Conservation (phyloP, 257 asterid species). For the Verbascum thapsus region DNA sequence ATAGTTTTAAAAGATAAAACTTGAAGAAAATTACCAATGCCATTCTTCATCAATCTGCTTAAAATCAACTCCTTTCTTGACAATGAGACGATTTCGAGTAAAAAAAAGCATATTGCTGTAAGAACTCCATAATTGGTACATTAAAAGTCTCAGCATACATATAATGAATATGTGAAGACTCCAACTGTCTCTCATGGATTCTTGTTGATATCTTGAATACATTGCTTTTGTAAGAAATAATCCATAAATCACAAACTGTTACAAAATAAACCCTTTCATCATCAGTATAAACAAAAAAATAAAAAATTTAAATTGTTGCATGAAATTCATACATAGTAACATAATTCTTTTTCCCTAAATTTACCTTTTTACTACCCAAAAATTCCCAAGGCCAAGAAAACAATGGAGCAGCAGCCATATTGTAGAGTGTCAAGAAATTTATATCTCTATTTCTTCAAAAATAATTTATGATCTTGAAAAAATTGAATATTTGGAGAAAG, state of each 20-base stretch:
- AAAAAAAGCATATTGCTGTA: constrained; percentile 72
- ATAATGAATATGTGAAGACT: constrained; percentile 58
- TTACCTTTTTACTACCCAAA: constrained; percentile 72
- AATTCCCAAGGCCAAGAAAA: constrained; percentile 79
- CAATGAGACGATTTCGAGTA: constrained; percentile 65
- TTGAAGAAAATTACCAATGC: constrained; percentile 56
- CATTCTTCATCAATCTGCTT: constrained; percentile 87
- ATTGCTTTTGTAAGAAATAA: constrained; percentile 59
- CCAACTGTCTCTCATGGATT: constrained; percentile 46
- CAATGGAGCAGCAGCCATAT: constrained; percentile 60
- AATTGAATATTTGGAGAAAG: background rate
- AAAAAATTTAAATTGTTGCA: background rate
- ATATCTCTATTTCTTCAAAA: background rate
- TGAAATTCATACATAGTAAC: no score
- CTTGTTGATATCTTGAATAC: constrained; percentile 51
- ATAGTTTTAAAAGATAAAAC: background rate
- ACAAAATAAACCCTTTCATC: background rate
- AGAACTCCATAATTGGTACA: constrained; percentile 60
- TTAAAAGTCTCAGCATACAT: constrained; percentile 47
- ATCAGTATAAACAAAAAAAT: background rate
- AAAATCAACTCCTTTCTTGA: constrained; percentile 68
- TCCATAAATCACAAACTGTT: constrained; percentile 62
- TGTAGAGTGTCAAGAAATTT: constrained; percentile 11
- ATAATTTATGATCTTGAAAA: background rate
- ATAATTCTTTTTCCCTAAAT: background rate